Percentiles rank a stretch among this genome's conserved stretches.
Conservation (phyloP, 2,329 filamentous ascomycete genomes). For the Penicillium psychrosexuale region DNA sequence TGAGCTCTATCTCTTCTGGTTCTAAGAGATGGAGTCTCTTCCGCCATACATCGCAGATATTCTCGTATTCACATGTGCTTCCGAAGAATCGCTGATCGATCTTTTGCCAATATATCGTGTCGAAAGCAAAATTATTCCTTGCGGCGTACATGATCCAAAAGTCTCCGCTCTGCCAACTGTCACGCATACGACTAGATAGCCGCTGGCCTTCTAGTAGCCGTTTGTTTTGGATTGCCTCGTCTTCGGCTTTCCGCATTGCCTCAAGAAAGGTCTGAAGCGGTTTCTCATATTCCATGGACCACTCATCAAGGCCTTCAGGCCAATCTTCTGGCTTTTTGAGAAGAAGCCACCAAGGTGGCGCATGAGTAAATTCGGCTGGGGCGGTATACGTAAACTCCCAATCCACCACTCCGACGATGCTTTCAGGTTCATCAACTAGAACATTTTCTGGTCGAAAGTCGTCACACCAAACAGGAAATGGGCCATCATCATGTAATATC, state of each 20-base stretch:
- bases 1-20: neutral
- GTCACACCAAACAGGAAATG: slow-evolving; percentile 26
- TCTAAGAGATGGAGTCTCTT: neutral
- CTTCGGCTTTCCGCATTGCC: slow-evolving; percentile 6
- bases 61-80: neutral
- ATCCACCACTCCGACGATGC: slow-evolving; percentile 17
- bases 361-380: slow-evolving; percentile 19
- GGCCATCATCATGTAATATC: neutral
- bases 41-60: neutral
- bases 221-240: neutral
- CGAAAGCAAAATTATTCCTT: slow-evolving; percentile 11
- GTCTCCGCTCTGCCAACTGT: neutral
- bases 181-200: slow-evolving; percentile 11
- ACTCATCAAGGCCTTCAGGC: slow-evolving; percentile 19
- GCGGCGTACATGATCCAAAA: neutral
- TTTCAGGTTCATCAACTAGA: slow-evolving; percentile 9
- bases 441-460: slow-evolving; percentile 21
- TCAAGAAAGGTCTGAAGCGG: slow-evolving; percentile 17
- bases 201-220: neutral
- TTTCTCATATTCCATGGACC: slow-evolving; percentile 11
- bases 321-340: slow-evolving; percentile 24
- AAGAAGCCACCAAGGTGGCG: slow-evolving; percentile 26
- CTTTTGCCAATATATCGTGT: slow-evolving; percentile 8
- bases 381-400: slow-evolving; percentile 6
- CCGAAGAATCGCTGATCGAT: slow-evolving; percentile 13